Evolutionary conservation across 768 basidiomycete species (phyloP).

Genomic region (Candolleomyces eurysporus): DNA sequence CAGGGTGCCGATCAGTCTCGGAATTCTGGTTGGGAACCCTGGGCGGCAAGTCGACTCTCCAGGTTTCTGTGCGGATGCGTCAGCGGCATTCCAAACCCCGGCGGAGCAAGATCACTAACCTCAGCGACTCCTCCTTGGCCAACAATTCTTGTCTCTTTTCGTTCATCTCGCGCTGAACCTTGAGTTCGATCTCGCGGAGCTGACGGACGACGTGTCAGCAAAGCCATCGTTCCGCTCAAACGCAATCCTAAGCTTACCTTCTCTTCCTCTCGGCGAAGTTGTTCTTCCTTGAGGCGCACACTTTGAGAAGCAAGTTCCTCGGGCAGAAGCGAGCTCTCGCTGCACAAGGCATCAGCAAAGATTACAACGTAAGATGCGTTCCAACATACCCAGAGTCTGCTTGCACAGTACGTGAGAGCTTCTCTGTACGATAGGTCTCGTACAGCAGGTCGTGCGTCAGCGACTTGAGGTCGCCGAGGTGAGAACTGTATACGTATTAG

Average conservation of each 20-base stretch:
- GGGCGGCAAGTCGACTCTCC: conserved; percentile 88
- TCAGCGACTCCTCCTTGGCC: conserved; percentile 93
- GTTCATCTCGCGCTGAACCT: conserved; percentile 96
- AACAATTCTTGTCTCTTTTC: conserved; percentile 95
- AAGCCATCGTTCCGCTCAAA: background rate
- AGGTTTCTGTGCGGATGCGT: conserved; percentile 55
- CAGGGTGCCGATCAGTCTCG: conserved; percentile 47
- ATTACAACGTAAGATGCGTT: conserved; percentile 7
- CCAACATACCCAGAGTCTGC: conserved; percentile 65
- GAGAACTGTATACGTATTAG: conserved; percentile 57
- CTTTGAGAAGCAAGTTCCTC: conserved; percentile 97
- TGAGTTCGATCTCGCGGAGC: conserved; percentile 97
- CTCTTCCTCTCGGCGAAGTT: conserved; percentile 94
- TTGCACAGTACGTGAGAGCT: conserved; percentile 87
- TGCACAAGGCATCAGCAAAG: conserved; percentile 30
- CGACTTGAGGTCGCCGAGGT: conserved; percentile 91
- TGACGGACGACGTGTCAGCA: conserved; percentile 26
- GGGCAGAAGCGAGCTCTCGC: conserved; percentile 88
- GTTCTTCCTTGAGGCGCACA: conserved; percentile 98
- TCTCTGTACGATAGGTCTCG: conserved; percentile 98
- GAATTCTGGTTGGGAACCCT: conserved; percentile 81
- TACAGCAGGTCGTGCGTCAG: conserved; percentile 92
- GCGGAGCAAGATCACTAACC: conserved; percentile 41
- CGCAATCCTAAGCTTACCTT: conserved; percentile 49
- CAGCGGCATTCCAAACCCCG: background rate